These are phyloP conservation scores for Dipodascopsis uninucleata DNA, from an alignment of 805 yeast genomes.

Conservation along the genomic window DNA sequence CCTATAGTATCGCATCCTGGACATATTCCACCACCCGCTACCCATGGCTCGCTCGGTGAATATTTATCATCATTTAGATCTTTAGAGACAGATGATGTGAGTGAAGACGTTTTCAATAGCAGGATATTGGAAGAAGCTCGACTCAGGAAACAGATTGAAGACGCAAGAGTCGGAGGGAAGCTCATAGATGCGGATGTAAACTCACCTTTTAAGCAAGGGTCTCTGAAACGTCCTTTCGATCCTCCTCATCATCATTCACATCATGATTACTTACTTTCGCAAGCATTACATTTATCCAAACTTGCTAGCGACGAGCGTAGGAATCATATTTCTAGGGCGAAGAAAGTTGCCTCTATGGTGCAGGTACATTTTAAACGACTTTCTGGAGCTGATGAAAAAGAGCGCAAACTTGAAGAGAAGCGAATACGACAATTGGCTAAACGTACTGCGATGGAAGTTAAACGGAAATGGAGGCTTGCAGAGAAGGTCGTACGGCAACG, in stretches of 20 bases:
- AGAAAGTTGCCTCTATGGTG: slow-evolving; percentile 73
- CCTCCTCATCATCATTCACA: slow-evolving; percentile 52
- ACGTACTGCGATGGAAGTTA: slow-evolving; percentile 76
- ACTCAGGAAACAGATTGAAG: slow-evolving; percentile 44
- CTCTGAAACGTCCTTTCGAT: slow-evolving; percentile 44
- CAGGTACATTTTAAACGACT: slow-evolving; percentile 83
- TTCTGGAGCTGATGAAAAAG: slow-evolving; percentile 83
- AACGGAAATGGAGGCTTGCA: slow-evolving; percentile 87
- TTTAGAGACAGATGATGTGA: slow-evolving; percentile 56
- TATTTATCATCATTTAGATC: slow-evolving; percentile 55
- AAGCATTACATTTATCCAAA: slow-evolving; percentile 68
- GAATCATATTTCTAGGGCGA: slow-evolving; percentile 61
- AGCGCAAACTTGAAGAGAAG: slow-evolving; percentile 69
- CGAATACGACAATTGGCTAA: slow-evolving; percentile 69
- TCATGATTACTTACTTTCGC: slow-evolving; percentile 71
- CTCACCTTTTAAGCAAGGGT: slow-evolving; percentile 35
- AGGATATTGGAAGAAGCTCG: slow-evolving; percentile 52
- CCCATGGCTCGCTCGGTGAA: slow-evolving; percentile 41
- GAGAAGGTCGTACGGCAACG: slow-evolving; percentile 71
- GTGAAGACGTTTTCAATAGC: slow-evolving; percentile 57
- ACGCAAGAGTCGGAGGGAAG: slow-evolving; percentile 41
- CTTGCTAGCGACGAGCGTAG: slow-evolving; percentile 63
- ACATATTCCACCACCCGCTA: slow-evolving; percentile 48
- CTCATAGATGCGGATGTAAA: slow-evolving; percentile 45
- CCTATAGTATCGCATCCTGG: slow-evolving; percentile 59